Base-by-base conservation (phyloP, 208 protist genomes). In the Trypanosoma melophagium region DNA sequence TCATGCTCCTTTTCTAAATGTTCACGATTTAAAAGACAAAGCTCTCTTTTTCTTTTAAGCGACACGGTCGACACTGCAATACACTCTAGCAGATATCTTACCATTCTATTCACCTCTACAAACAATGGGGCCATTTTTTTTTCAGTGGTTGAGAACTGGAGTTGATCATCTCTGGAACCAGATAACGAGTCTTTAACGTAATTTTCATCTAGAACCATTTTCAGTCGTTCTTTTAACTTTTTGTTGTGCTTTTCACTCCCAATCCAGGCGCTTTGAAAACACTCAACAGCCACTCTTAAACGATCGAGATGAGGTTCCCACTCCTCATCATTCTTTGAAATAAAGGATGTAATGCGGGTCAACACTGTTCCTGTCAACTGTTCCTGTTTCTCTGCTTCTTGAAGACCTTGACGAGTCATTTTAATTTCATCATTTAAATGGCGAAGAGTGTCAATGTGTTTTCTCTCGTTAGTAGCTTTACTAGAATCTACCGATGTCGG, bases 341-440 rank as follows among this genome's bases (percentile, higher is more conserved):
- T 70, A 62, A 63, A 70, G 21, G 19, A 19, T 54, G 42, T 58
- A 31, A 70, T 70, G 45, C 65, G 65, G 42, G 45, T 14, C 21
- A 70, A 55, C 7, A 55, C 65, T 16, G 56, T 70, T 57, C 55
- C 56, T 13, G 56, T 54, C 9, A 70, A n/a, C n/a, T 38, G 44
- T 49, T 60, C 56, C 21, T 70, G 53, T 45, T 19, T 70, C n/a
- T 63, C 42, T 19, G 55, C 17, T 25, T 3, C 19, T 47, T 57
- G 41, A 47, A 70, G 42, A n/a, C 21, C 21, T 49, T 70, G 56
- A 31, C 35, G 56, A 24, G 28, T 45, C 22, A 47, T 17, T 31
- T 69, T 25, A 40, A 69, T 53, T 10, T 69, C 54, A 14, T 69
- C 51, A 7, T 60, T 41, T 5, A 66, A 4, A 13, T n/a, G 22